Conservation (phyloP, 2,329 filamentous ascomycete species). For the Monosporascus sp. region DNA sequence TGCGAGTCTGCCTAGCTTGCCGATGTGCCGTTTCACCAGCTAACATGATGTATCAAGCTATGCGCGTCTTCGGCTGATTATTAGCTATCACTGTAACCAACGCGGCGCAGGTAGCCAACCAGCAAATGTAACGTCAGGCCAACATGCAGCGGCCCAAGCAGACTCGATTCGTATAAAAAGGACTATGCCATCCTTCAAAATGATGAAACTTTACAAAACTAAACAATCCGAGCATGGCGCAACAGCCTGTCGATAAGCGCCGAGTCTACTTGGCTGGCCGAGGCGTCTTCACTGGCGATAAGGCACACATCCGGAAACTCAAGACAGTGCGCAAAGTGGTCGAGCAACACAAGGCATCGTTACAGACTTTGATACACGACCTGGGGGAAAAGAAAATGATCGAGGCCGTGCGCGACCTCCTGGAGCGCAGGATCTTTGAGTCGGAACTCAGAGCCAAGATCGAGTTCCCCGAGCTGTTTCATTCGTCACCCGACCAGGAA, state of each 20-base stretch:
- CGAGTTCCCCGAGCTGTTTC: constrained; percentile 30
- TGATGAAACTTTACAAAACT: neutral
- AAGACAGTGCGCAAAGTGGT: constrained; percentile 22
- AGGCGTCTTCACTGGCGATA: constrained; percentile 21
- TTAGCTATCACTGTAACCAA: too few relatives aligned
- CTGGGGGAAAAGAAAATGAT: constrained; percentile 13
- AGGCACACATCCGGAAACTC: constrained; percentile 15
- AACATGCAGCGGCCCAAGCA: too few relatives aligned
- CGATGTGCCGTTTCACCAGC: constrained; percentile 22
- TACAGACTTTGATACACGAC: constrained; percentile 11
- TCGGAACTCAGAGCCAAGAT: constrained; percentile 27
- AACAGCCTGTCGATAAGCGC: constrained; percentile 14
- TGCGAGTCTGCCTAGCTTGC: constrained; percentile 22
- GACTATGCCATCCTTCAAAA: too few relatives aligned
- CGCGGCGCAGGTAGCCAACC: too few relatives aligned
- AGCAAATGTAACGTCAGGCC: too few relatives aligned
- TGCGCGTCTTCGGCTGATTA: too few relatives aligned
- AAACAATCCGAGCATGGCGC: neutral
- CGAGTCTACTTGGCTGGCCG: constrained; percentile 24
- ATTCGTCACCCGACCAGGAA: constrained; percentile 17
- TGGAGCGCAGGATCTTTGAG: constrained; percentile 24
- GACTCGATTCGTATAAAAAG: too few relatives aligned
- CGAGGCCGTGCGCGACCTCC: constrained; percentile 16
- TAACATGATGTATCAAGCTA: neutral
- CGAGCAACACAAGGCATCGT: constrained; percentile 2